These are phyloP conservation scores for Selaginella moellendorffii DNA, from an alignment of 75 land plant genomes.

Conservation along the genomic window DNA sequence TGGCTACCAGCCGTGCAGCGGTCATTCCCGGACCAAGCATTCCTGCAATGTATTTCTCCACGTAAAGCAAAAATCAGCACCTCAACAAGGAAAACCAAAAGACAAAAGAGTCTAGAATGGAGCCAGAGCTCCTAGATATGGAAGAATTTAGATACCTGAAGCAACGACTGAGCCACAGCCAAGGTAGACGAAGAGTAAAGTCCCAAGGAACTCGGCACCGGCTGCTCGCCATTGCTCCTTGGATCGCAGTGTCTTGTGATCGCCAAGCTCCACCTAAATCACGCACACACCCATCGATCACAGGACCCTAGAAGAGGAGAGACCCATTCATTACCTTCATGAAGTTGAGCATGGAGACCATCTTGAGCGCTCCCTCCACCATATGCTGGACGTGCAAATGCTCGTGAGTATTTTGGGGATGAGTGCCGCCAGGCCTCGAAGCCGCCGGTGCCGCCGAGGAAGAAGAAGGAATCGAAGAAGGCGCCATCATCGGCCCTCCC, in stretches of 20 bases:
- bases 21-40: constrained; percentile 21
- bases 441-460: background rate
- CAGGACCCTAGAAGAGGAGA: background rate
- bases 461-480: background rate
- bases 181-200: constrained; percentile 27
- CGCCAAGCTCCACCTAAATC: constrained; percentile 27
- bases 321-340: constrained; percentile 26
- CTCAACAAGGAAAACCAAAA: background rate
- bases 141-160: constrained; percentile 15
- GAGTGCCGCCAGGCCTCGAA: too few species aligned
- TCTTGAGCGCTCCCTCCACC: constrained; percentile 18
- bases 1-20: constrained; percentile 23
- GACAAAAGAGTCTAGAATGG: background rate
- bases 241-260: constrained; percentile 25
- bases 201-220: constrained; percentile 26
- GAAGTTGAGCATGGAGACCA: constrained; percentile 30
- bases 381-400: constrained; percentile 16
- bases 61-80: background rate
- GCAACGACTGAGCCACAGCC: constrained; percentile 34
- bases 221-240: constrained; percentile 36
- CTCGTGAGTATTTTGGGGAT: too few species aligned
- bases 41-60: constrained; percentile 9
- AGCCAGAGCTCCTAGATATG: background rate
- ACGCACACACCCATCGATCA: background rate
- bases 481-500: background rate